These are phyloP conservation scores for Hypoxylon sp. DNA, from an alignment of 2,329 filamentous ascomycete genomes.

Conservation along the genomic window DNA sequence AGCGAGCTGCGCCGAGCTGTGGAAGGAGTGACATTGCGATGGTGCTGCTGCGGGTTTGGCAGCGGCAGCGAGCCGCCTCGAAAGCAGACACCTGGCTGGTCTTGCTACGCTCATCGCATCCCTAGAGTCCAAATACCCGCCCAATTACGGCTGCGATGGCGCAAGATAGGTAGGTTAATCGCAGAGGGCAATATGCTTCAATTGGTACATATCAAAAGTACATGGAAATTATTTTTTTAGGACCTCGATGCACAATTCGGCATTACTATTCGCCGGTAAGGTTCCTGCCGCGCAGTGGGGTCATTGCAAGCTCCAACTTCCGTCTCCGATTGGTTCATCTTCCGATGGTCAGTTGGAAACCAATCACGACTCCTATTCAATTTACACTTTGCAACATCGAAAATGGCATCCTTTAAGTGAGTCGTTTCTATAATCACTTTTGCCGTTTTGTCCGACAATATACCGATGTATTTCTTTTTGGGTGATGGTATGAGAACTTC, in stretches of 20 bases:
- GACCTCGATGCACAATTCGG: constrained; percentile 29
- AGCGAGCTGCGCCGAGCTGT: constrained; percentile 65
- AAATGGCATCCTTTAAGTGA: constrained; percentile 6
- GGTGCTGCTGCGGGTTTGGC: constrained; percentile 49
- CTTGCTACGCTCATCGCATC: constrained; percentile 70
- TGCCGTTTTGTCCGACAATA: not conserved
- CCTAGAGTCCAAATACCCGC: constrained; percentile 39
- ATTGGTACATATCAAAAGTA: constrained; percentile 43
- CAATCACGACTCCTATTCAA: not conserved
- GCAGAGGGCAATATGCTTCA: constrained; percentile 34
- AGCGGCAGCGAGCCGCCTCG: constrained; percentile 63
- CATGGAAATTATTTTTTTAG: constrained; percentile 51
- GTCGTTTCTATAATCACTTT: not conserved
- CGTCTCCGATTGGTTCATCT: constrained; percentile 16
- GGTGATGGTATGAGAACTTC: not conserved
- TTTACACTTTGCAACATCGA: not conserved
- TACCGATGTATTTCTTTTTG: not conserved
- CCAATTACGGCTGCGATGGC: constrained; percentile 47
- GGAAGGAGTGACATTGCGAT: constrained; percentile 61
- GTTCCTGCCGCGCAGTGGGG: not conserved
- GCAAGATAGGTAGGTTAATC: constrained; percentile 16
- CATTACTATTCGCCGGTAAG: constrained; percentile 31
- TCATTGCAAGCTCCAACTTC: constrained; percentile 9
- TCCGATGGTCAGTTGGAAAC: not conserved
- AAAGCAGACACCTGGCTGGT: constrained; percentile 68